Evolutionary conservation across 225 moss, liverwort and hornwort genomes (phyloP).

Genomic region (Bryum argenteum): DNA sequence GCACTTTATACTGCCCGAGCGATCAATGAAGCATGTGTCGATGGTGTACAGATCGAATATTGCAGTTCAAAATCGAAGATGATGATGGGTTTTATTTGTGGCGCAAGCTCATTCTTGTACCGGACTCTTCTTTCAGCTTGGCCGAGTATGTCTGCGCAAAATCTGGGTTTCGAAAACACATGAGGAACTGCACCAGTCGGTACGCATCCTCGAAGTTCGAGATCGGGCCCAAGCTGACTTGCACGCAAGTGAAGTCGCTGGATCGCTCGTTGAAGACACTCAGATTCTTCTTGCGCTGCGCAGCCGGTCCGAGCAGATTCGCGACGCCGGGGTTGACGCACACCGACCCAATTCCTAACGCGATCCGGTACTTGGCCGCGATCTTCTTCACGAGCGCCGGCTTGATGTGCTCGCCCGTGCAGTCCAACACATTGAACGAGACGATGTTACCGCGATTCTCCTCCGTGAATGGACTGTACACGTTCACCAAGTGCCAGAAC

Average conservation of each 20-base stretch:
- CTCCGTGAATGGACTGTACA: slow-evolving; percentile 67
- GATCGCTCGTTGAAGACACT: slow-evolving; percentile 60
- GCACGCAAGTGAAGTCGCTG: slow-evolving; percentile 42
- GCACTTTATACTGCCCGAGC: too few relatives aligned
- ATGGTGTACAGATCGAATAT: not conserved
- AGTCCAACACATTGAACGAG: slow-evolving; percentile 73
- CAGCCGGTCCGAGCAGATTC: slow-evolving; percentile 45
- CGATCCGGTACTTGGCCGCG: slow-evolving; percentile 66
- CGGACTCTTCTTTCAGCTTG: slow-evolving; percentile 23
- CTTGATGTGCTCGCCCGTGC: slow-evolving; percentile 55
- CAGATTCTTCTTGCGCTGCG: slow-evolving; percentile 44
- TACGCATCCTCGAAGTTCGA: slow-evolving; percentile 81
- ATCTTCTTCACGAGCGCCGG: slow-evolving; percentile 60
- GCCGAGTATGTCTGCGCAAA: slow-evolving; percentile 51
- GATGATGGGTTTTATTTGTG: slow-evolving; percentile 2
- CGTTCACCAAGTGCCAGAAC: slow-evolving; percentile 64
- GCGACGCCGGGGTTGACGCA: slow-evolving; percentile 65
- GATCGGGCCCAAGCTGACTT: slow-evolving; percentile 75
- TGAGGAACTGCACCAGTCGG: slow-evolving; percentile 72
- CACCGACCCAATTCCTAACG: slow-evolving; percentile 51
- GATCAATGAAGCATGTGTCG: too few relatives aligned
- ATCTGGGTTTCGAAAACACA: slow-evolving; percentile 71
- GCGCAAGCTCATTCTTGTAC: slow-evolving; percentile 32
- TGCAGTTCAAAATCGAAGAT: not conserved
- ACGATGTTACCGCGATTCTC: slow-evolving; percentile 72